Conservation (phyloP, 495 filamentous ascomycete species). For the Massariosphaeria phaeospora region DNA sequence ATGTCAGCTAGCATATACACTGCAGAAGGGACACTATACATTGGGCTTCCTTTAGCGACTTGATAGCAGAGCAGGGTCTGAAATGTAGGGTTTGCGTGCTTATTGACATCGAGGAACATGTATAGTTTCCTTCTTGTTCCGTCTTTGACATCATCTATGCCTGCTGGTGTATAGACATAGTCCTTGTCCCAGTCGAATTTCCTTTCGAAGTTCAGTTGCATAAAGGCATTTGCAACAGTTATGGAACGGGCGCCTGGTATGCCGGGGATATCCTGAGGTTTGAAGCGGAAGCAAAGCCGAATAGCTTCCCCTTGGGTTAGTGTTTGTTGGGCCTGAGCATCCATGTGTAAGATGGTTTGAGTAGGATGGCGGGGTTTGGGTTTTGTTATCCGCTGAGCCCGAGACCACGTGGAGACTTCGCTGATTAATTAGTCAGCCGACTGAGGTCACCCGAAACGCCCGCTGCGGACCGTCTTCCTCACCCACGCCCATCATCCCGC, state of each 20-base stretch:
- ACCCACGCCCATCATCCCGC: too few relatives aligned
- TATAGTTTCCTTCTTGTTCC: slow-evolving; percentile 5
- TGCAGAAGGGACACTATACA: slow-evolving; percentile 2
- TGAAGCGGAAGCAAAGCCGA: slow-evolving; percentile 1
- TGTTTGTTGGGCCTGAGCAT: too few relatives aligned
- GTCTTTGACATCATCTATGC: slow-evolving; percentile 1
- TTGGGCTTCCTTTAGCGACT: slow-evolving; percentile 4
- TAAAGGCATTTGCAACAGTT: too few relatives aligned
- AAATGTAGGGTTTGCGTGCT: slow-evolving; percentile 5
- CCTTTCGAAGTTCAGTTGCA: too few relatives aligned
- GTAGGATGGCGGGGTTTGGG: too few relatives aligned
- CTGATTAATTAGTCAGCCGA: too few relatives aligned
- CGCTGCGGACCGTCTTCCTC: too few relatives aligned
- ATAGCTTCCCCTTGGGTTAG: not conserved
- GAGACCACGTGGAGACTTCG: too few relatives aligned
- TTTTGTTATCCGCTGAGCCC: too few relatives aligned
- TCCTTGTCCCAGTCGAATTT: not conserved
- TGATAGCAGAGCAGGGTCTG: slow-evolving; percentile 2
- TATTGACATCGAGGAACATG: slow-evolving; percentile 3
- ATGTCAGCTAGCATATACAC: slow-evolving; percentile 3
- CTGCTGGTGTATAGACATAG: slow-evolving; percentile 4
- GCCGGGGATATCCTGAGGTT: slow-evolving; percentile 2
- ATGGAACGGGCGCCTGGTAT: not conserved
- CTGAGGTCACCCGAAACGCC: too few relatives aligned
- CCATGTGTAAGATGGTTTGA: too few relatives aligned